Evolutionary conservation across 352 stramenopile genomes (phyloP).

Genomic region (Globisporangium okanoganense): DNA sequence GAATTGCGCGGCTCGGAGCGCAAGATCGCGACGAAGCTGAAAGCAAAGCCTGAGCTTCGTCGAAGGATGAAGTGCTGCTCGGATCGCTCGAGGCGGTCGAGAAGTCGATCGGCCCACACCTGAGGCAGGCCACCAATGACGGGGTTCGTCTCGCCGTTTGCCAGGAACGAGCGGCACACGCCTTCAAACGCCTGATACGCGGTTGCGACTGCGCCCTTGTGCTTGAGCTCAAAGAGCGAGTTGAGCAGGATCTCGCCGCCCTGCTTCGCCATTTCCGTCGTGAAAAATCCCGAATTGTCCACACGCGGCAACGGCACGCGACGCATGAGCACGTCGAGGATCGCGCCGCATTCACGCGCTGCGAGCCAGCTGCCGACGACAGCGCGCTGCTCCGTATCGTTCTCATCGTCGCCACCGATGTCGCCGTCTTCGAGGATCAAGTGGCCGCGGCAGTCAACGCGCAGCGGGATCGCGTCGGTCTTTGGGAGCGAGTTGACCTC

Average conservation of each 20-base stretch:
- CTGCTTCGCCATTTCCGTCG: slow-evolving; percentile 45
- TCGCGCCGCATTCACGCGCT: slow-evolving; percentile 74
- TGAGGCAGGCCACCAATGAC: slow-evolving; percentile 49
- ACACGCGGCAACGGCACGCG: slow-evolving; percentile 41
- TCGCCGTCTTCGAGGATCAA: slow-evolving; percentile 57
- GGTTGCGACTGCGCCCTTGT: slow-evolving; percentile 85
- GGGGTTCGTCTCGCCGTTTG: slow-evolving; percentile 49
- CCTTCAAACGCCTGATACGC: slow-evolving; percentile 83
- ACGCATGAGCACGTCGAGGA: slow-evolving; percentile 74
- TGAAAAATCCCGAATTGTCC: slow-evolving; percentile 32
- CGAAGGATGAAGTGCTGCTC: slow-evolving; percentile 88
- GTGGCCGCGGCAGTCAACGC: slow-evolving; percentile 78
- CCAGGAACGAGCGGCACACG: slow-evolving; percentile 77
- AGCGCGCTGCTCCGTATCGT: slow-evolving; percentile 62
- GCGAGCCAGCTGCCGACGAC: slow-evolving; percentile 87
- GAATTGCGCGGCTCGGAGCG: slow-evolving; percentile 82
- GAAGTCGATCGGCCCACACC: slow-evolving; percentile 71
- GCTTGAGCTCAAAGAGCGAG: slow-evolving; percentile 84
- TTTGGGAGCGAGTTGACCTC: slow-evolving; percentile 60
- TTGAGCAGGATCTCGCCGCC: slow-evolving; percentile 74
- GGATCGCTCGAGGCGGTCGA: slow-evolving; percentile 68
- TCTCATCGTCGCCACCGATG: slow-evolving; percentile 38
- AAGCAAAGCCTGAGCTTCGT: slow-evolving; percentile 85
- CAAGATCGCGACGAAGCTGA: slow-evolving; percentile 85
- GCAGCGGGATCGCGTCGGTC: slow-evolving; percentile 46